A percentile compares a stretch with the other conserved stretches of the same genome.
phyloP scores from a whole-genome alignment of 2,329 filamentous ascomycete species.

The Pseudopyricularia cyperi region DNA sequence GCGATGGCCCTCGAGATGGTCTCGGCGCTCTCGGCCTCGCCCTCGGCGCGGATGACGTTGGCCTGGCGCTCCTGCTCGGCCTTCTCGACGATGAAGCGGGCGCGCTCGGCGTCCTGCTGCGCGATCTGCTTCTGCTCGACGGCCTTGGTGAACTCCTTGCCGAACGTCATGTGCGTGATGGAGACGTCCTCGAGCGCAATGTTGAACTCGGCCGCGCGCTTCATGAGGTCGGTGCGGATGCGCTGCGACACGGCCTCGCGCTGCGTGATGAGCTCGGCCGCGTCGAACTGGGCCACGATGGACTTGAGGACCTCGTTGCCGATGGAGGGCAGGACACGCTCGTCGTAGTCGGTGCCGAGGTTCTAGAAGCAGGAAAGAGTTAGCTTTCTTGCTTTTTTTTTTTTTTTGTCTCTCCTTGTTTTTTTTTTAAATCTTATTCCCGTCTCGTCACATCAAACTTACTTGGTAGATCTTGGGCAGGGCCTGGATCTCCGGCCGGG shows the following conservation, averaged over 20 bases:
- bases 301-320: constrained; percentile 99
- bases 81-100: constrained; percentile 95
- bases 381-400: too few species aligned
- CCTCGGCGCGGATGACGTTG: constrained; percentile 95
- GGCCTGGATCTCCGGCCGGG: constrained; percentile 83
- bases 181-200: constrained; percentile 97
- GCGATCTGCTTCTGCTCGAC: constrained; percentile 99
- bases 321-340: constrained; percentile 94
- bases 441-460: too few species aligned
- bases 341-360: constrained; percentile 96
- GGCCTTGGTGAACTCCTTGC: constrained; percentile 95
- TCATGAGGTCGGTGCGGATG: constrained; percentile 83
- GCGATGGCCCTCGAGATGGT: constrained; percentile 79
- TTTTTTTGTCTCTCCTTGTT: constrained; percentile 1
- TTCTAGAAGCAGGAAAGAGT: constrained; percentile 50
- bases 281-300: constrained; percentile 97
- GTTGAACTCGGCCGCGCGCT: constrained; percentile 93
- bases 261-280: constrained; percentile 96
- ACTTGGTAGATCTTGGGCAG: constrained; percentile 99
- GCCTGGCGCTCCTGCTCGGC: constrained; percentile 98
- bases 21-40: constrained; percentile 92
- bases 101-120: constrained; percentile 95
- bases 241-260: constrained; percentile 92
- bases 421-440: too few species aligned
- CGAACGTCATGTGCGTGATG: constrained; percentile 99